phyloP scores from a whole-genome alignment of 495 filamentous ascomycete genomes.

The Immersiella caudata region DNA sequence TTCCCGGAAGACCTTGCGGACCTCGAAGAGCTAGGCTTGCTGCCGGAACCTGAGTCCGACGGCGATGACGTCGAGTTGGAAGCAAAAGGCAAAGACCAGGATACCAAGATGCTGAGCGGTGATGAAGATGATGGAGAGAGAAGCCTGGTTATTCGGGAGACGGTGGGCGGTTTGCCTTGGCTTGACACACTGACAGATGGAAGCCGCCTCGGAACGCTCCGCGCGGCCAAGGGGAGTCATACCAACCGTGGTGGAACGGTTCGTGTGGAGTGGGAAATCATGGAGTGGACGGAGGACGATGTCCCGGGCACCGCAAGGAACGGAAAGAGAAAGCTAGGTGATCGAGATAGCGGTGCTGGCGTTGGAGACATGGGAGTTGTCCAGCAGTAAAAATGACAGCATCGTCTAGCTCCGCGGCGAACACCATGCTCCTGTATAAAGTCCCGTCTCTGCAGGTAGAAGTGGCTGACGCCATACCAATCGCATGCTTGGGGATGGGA shows the following conservation, averaged over 20 bases:
- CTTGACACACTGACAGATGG: conserved; percentile 80
- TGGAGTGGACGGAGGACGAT: conserved; percentile 70
- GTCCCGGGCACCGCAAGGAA: conserved; percentile 45
- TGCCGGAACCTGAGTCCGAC: conserved; percentile 46
- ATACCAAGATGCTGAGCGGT: conserved; percentile 16
- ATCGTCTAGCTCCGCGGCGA: not conserved
- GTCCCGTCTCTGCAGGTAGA: not conserved
- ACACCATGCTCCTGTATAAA: not conserved
- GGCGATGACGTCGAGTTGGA: conserved; percentile 47
- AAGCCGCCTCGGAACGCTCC: conserved; percentile 68
- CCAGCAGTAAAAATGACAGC: conserved; percentile 12
- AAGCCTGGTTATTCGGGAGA: conserved; percentile 26
- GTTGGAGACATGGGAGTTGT: conserved; percentile 26
- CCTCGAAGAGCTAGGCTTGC: conserved; percentile 68
- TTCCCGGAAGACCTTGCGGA: conserved; percentile 63
- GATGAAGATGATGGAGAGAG: conserved; percentile 28
- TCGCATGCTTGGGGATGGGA: not conserved
- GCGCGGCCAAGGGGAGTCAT: conserved; percentile 59
- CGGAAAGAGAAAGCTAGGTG: conserved; percentile 58
- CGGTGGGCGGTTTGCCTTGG: conserved; percentile 67
- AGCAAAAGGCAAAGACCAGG: conserved; percentile 7
- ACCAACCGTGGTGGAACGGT: conserved; percentile 60
- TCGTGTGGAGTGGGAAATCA: conserved; percentile 80
- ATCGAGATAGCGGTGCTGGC: conserved; percentile 36
- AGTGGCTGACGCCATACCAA: not conserved